phyloP scores from a whole-genome alignment of 768 basidiomycete genomes.

The Xerocomellus intermedius region DNA sequence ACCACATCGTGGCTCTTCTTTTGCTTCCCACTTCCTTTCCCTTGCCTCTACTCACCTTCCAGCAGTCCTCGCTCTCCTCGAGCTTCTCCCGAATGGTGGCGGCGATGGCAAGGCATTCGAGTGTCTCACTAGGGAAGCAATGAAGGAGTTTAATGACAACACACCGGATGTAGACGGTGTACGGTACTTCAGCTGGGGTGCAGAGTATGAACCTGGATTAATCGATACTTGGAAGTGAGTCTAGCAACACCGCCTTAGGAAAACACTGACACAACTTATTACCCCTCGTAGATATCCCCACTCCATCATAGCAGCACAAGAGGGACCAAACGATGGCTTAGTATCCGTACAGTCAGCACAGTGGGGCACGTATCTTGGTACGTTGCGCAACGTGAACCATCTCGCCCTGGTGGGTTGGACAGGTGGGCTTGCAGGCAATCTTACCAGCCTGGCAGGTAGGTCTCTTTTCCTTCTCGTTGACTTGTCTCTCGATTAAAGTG shows the following conservation, averaged over 20 bases:
- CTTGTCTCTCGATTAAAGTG: not conserved
- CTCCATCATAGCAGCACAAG: slow-evolving; percentile 76
- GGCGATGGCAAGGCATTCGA: slow-evolving; percentile 96
- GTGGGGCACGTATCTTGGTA: slow-evolving; percentile 98
- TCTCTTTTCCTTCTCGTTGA: not conserved
- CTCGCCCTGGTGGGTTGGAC: slow-evolving; percentile 94
- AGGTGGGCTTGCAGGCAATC: slow-evolving; percentile 28
- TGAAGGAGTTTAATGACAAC: slow-evolving; percentile 85
- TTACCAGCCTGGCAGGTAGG: slow-evolving; percentile 24
- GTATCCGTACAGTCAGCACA: slow-evolving; percentile 84
- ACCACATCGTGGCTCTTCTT: slow-evolving; percentile 90
- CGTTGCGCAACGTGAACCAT: slow-evolving; percentile 86
- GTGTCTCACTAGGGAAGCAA: slow-evolving; percentile 77
- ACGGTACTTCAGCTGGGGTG: slow-evolving; percentile 95
- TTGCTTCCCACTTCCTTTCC: slow-evolving; percentile 87
- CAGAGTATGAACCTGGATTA: slow-evolving; percentile 81
- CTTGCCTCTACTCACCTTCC: slow-evolving; percentile 69
- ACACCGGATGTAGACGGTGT: slow-evolving; percentile 79
- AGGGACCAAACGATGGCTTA: slow-evolving; percentile 93
- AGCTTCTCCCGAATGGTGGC: slow-evolving; percentile 85
- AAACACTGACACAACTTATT: not conserved
- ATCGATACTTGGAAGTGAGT: slow-evolving; percentile 83
- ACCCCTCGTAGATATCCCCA: slow-evolving; percentile 54
- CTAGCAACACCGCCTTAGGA: not conserved
- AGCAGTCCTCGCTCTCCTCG: slow-evolving; percentile 69